Percentiles rank a stretch among this genome's conserved stretches.
These are phyloP conservation scores for Ajuga reptans DNA, from an alignment of 305 asterid species.

Conservation along the genomic window DNA sequence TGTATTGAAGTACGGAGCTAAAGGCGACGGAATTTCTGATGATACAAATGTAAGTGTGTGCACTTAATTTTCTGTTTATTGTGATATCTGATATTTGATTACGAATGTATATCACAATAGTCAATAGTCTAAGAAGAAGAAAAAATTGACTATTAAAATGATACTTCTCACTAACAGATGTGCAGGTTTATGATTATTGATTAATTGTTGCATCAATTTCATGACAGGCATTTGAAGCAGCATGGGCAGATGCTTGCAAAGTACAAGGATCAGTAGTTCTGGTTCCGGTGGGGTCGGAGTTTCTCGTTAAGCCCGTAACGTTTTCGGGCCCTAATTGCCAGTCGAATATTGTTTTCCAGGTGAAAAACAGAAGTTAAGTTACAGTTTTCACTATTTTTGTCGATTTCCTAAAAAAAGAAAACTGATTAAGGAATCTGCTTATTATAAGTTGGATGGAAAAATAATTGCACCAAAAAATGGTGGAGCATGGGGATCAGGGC, in stretches of 20 bases:
- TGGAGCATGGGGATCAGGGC: slow-evolving; percentile 33
- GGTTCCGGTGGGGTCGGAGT: slow-evolving; percentile 33
- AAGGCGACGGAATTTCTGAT: slow-evolving; percentile 35
- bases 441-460: slow-evolving; percentile 36
- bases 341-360: slow-evolving; percentile 36
- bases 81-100: too few species aligned
- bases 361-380: background rate
- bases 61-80: too few species aligned
- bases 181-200: too few species aligned
- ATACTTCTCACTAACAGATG: too few species aligned
- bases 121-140: too few species aligned
- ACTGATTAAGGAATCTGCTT: too few species aligned
- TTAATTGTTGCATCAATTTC: background rate
- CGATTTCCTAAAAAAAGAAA: too few species aligned
- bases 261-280: slow-evolving; percentile 30
- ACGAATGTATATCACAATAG: too few species aligned
- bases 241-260: slow-evolving; percentile 40
- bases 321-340: slow-evolving; percentile 34
- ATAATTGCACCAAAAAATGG: slow-evolving; percentile 36
- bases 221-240: slow-evolving; percentile 33
- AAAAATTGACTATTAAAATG: too few species aligned
- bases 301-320: slow-evolving; percentile 24
- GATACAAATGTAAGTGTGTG: slow-evolving; percentile 37
- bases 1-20: slow-evolving; percentile 36
- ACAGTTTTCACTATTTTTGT: too few species aligned